These are phyloP conservation scores for Coniochaeta sp. DNA, from an alignment of 2,329 filamentous ascomycete species.

Conservation along the genomic window DNA sequence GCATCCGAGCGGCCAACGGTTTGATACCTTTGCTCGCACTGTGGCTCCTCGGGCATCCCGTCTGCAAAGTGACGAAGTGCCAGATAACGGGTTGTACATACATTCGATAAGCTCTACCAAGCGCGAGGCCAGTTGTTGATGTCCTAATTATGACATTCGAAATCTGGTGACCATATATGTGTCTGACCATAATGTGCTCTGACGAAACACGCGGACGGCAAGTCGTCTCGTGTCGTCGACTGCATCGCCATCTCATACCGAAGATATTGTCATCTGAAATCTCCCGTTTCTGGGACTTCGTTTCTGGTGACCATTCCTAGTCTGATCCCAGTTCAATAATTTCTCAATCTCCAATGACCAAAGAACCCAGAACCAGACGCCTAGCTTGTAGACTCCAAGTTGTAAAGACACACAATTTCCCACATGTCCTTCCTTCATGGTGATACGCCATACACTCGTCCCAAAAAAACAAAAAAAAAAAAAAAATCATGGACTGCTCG, in stretches of 20 bases:
- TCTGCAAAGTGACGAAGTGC: neutral
- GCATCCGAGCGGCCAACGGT: neutral
- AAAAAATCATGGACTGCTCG: too few species aligned
- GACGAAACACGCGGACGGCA: neutral
- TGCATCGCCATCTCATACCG: neutral
- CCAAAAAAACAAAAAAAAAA: neutral
- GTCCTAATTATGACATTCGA: neutral
- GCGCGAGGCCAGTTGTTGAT: neutral
- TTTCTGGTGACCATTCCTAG: neutral
- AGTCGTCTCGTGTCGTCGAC: neutral
- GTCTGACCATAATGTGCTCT: neutral
- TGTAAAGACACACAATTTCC: neutral
- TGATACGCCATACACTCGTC: neutral
- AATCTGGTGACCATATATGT: neutral
- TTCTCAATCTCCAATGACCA: neutral
- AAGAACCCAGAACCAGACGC: neutral
- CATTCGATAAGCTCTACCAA: neutral
- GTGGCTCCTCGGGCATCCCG: neutral
- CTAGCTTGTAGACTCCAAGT: neutral
- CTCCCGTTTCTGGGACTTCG: neutral
- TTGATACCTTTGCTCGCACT: too few species aligned
- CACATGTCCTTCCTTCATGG: neutral
- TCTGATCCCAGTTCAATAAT: too few species aligned
- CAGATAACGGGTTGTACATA: neutral
- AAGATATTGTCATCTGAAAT: neutral